Evolutionary conservation across 78 protist species (phyloP).

Genomic region (Reticulomyxa filosa): DNA sequence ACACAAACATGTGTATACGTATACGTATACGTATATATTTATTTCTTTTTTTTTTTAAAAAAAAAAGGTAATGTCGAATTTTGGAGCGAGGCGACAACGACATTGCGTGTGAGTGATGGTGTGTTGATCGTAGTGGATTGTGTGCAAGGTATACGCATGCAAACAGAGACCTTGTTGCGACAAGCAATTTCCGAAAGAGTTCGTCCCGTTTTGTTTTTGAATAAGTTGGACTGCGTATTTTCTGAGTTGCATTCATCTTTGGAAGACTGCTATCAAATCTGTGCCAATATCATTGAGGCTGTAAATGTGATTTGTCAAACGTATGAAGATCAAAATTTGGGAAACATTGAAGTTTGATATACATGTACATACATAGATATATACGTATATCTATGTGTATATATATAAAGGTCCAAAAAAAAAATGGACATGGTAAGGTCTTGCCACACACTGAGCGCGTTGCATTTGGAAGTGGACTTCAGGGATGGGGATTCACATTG

Average conservation of each 20-base stretch:
- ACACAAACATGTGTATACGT: too few species aligned
- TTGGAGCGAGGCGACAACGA: slow-evolving; percentile 59
- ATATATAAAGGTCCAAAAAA: neutral
- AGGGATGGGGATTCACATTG: slow-evolving; percentile 17
- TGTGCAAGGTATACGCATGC: slow-evolving; percentile 73
- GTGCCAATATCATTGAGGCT: slow-evolving; percentile 76
- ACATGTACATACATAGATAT: neutral
- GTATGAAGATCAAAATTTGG: neutral
- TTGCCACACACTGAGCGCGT: neutral
- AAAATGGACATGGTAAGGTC: too few species aligned
- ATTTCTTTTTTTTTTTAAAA: too few species aligned
- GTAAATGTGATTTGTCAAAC: slow-evolving; percentile 51
- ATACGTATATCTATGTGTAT: neutral
- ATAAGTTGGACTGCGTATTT: slow-evolving; percentile 93
- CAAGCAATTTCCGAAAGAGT: slow-evolving; percentile 66
- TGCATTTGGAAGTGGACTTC: neutral
- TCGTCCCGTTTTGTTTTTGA: slow-evolving; percentile 68
- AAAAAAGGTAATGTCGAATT: slow-evolving; percentile 32
- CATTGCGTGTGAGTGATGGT: slow-evolving; percentile 66
- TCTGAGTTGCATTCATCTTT: slow-evolving; percentile 15
- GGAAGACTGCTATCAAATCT: slow-evolving; percentile 15
- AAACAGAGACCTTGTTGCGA: slow-evolving; percentile 73
- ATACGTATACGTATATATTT: too few species aligned
- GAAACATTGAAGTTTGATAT: neutral
- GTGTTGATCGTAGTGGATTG: slow-evolving; percentile 74